Evolutionary conservation across 2,329 filamentous ascomycete genomes (phyloP), one percentile per base, ranked within the genome.

Genomic region (Boeremia exigua): DNA sequence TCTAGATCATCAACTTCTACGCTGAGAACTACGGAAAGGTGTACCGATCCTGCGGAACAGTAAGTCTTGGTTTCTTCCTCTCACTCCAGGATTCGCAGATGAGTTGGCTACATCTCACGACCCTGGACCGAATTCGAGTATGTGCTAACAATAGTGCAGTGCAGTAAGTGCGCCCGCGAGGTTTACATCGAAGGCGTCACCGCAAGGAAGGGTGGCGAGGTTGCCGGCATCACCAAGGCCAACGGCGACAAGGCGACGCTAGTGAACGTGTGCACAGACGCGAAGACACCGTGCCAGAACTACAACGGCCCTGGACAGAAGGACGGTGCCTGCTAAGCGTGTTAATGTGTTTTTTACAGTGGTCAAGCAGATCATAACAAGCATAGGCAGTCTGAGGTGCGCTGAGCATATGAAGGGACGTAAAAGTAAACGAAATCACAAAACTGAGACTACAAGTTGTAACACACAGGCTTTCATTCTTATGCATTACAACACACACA

Each of bases 1-100:
- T 28, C 17, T 23, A 47, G 44, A 47, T 47, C 44, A 27, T 37
- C 44, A 47, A 47, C 44, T 47, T 47, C 30, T 47, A 47, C 19
- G 44, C 44, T 17, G 44, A 47, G 19, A 30, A 47, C 30, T 47
- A 47, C 32, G 44, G 44, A 47, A 47, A 47, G 44, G 44, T 47
- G 9, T 47, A 47, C 32, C 44, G 44, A 11, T 47, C 44, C 12
- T 47, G 44, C 44, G 44, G 44, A 27, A 47, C 44, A 28, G 44
- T 47, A 36, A 27, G 44, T 47, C 36, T 17, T 11, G 5, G 15
- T 34, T 9, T 34, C 32, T 34, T 15, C 3, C 32, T 15, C 7
- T 27, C 19, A 19, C 44, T 19, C 19, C 5, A 2, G 5, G 15
- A 37, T 19, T 9, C 34, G 8, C 9, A 8, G 12, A 7, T 11